Evolutionary conservation across 2,329 filamentous ascomycete genomes (phyloP), one percentile per base, ranked within the genome.

Genomic region (Beauveria scarabaeidicola): DNA sequence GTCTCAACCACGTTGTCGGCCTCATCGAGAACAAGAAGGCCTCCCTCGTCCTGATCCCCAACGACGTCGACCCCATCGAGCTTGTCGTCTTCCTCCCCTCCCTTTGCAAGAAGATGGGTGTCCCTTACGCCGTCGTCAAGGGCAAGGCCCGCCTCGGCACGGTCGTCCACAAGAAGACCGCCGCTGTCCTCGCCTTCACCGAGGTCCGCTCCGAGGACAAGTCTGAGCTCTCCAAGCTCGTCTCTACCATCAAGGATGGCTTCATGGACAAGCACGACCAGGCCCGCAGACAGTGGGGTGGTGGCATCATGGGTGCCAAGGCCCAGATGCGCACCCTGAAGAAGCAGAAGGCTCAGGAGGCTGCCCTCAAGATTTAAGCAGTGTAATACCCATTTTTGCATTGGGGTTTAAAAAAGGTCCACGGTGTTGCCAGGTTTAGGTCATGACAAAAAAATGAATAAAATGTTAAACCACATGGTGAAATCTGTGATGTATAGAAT

Each of bases 1-100:
- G 94, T 83, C 88, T 99, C 73, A 99, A 99, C 89, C 94, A 99
- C 85, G 94, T 99, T 67, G 91, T 96, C 68, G 91, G 90, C 68
- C 85, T 96, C 70, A 90, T 96, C 72, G 91, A 96, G 88, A 97
- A 97, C 86, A 99, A 99, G 91, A 99, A 99, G 89, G 93, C 94
- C 68, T 87, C 90, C 65, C 86, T 99, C 67, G 95, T 99, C 75
- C 87, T 99, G 70, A 99, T 99, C 77, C 90, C 94, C 78, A 96
- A 99, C 83, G 94, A 99, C 76, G 95, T 99, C 72, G 94, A 99
- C 85, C 94, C 94, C 72, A 99, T 99, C 75, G 94, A 99, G 86
- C 82, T 99, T 71, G 95, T 99, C 73, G 91, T 99, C 80, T 99
- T 96, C 89, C 87, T 99, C 66, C 94, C 94, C 69, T 92, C 94